A percentile compares a stretch with the other conserved stretches of the same genome.
Conservation (phyloP, 805 yeast genomes). For the Zygoascus tannicola region DNA sequence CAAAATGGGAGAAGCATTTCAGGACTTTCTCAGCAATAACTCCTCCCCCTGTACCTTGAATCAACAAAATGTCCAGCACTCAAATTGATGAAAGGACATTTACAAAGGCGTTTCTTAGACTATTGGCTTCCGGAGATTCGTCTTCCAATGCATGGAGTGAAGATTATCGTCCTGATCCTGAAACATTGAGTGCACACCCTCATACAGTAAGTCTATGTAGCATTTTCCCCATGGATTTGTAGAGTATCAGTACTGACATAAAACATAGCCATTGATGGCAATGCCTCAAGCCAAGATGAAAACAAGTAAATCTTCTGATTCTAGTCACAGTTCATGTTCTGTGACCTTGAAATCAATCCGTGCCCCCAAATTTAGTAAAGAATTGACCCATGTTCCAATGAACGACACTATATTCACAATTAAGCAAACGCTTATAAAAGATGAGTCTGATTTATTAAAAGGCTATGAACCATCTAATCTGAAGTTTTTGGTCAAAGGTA, state of each 20-base stretch:
- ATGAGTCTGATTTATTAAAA: conserved; percentile 22
- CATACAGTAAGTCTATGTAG: conserved; percentile 3
- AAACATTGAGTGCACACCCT: conserved; percentile 1
- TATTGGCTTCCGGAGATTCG: conserved; percentile 5
- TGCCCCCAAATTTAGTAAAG: conserved; percentile 54
- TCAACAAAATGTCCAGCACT: conserved; percentile 2
- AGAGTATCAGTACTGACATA: too few relatives aligned
- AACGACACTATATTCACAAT: conserved; percentile 21
- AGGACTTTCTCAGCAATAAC: too few relatives aligned
- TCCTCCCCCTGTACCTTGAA: too few relatives aligned
- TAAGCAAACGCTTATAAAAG: conserved; percentile 23
- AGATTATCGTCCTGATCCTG: conserved; percentile 9
- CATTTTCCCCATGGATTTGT: too few relatives aligned
- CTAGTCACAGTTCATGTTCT: conserved; percentile 4
- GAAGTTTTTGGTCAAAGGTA: conserved; percentile 51
- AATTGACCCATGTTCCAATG: conserved; percentile 18
- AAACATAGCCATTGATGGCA: conserved; percentile 7
- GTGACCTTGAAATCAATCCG: conserved; percentile 55
- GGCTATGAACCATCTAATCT: conserved; percentile 23
- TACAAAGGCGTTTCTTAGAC: conserved; percentile 12
- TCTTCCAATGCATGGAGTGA: conserved; percentile 6
- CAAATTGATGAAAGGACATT: conserved; percentile 11
- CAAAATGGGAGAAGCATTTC: too few relatives aligned
- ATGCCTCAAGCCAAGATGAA: conserved; percentile 12
- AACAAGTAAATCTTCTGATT: not conserved